These are phyloP conservation scores for Cystofilobasidium capitatum DNA, from an alignment of 768 basidiomycete species.

Conservation along the genomic window DNA sequence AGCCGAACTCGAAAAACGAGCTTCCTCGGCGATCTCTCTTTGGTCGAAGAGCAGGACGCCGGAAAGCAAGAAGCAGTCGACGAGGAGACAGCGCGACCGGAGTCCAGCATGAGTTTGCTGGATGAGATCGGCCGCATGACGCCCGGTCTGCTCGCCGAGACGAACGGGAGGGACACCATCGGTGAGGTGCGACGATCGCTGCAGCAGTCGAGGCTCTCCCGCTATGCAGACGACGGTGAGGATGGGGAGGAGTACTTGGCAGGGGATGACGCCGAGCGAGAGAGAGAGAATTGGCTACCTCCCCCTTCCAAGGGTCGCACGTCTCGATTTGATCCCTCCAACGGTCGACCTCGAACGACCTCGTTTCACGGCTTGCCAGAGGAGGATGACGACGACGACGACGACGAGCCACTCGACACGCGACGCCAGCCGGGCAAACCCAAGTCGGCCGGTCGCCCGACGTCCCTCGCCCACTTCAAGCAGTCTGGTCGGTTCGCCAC, in stretches of 20 bases:
- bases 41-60: neutral
- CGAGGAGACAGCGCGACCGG: neutral
- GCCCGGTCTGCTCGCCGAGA: conserved; percentile 9
- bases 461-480: conserved; percentile 23
- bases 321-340: conserved; percentile 22
- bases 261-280: conserved; percentile 9
- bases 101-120: conserved; percentile 1
- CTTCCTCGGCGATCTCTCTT: too few relatives aligned
- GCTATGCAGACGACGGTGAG: neutral
- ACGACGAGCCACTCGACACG: neutral
- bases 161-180: neutral
- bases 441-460: neutral
- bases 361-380: neutral
- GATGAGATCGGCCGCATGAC: conserved; percentile 25
- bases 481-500: conserved; percentile 19
- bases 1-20: neutral
- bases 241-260: neutral
- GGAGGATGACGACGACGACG: neutral
- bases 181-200: neutral
- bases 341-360: conserved; percentile 6
- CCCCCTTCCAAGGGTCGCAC: conserved; percentile 16
- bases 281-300: conserved; percentile 19
- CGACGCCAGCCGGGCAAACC: conserved; percentile 13
- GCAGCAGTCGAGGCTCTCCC: neutral
- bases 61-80: neutral